phyloP scores from a whole-genome alignment of 352 stramenopile genomes.

The Thalassiosira hispida region DNA sequence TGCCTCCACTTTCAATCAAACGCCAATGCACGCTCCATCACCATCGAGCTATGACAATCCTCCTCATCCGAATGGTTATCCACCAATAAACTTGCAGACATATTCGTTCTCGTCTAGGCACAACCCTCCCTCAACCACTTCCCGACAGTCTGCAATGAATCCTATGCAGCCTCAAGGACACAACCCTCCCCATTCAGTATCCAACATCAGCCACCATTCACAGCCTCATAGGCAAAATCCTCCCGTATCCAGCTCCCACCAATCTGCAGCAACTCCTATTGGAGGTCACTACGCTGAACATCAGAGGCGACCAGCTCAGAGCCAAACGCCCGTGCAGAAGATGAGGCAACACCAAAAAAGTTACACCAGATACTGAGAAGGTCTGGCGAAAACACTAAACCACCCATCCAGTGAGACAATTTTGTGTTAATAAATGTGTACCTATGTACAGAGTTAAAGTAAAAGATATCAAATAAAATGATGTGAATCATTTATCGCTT shows the following conservation, averaged over 20 bases:
- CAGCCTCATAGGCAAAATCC: background rate
- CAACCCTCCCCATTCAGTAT: slow-evolving; percentile 5
- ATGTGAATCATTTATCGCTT: too few relatives aligned
- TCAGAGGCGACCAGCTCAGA: slow-evolving; percentile 4
- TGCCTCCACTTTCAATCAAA: background rate
- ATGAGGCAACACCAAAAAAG: slow-evolving; percentile 18
- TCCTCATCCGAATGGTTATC: slow-evolving; percentile 1
- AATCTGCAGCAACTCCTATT: slow-evolving; percentile 6
- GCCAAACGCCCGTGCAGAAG: background rate
- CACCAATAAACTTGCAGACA: slow-evolving; percentile 11
- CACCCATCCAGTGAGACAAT: too few relatives aligned
- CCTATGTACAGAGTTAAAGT: too few relatives aligned
- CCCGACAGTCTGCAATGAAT: background rate
- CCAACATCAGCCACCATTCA: background rate
- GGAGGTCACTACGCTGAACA: slow-evolving; percentile 4
- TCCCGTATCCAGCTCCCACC: background rate
- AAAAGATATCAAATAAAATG: too few relatives aligned
- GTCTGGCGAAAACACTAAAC: too few relatives aligned
- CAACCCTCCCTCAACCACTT: slow-evolving; percentile 6
- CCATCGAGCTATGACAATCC: slow-evolving; percentile 23
- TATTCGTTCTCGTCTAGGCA: slow-evolving; percentile 15
- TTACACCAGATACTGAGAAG: too few relatives aligned
- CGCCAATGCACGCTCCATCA: slow-evolving; percentile 7
- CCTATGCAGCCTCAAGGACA: background rate
- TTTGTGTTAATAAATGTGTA: too few relatives aligned